Base-by-base conservation (phyloP, 305 asterid genomes). In the Lippia alba region DNA sequence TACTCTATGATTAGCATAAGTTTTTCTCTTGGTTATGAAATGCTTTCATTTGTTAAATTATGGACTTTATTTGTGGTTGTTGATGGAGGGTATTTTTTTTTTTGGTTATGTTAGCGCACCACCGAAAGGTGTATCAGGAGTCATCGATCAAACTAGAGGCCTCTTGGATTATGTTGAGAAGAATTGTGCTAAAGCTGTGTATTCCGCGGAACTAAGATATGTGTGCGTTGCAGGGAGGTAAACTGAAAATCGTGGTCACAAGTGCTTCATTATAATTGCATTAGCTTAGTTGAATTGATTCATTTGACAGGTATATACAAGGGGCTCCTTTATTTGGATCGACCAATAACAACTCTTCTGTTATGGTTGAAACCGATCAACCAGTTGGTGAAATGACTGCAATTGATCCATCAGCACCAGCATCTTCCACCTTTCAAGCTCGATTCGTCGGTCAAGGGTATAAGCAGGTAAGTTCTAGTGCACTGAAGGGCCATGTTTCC, bases 151-250 rank as follows among this genome's bases (percentile, higher is more conserved):
- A 76, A 94, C 99, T 16, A 83, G 97, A 80, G 99, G 99, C 65
- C 96, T 94, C 79, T 74, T 94, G 82, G 82, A 89, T 80, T 91
- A 91, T 64, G 96, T 94, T 30, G 91, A 91, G 76, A 82, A 88
- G 71, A 58, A 88, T 72, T 94, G 99, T 70, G 79, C 91, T 60
- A 85, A 88, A 81, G 94, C 99, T 72, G 94, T 91, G 61, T 86
- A 91, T 82, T 80, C 91, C 51, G 90, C 92, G 33, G 81, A 89
- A 79, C 82, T 94, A 57, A 91, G 91, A 94, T 91, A 87, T 51
- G 98, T 91, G 53, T 94, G 97, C 79, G 63, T 94, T 32, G 96
- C 96, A 61, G 98, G 98, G 74, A 94, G 98, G 98, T 94, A 85
- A 78, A 51, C 56, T 63, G 48, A 46, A 41, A 44, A 48, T 6